Base-by-base conservation (phyloP, 345 rosid genomes). In the Xanthoceras sorbifolium region DNA sequence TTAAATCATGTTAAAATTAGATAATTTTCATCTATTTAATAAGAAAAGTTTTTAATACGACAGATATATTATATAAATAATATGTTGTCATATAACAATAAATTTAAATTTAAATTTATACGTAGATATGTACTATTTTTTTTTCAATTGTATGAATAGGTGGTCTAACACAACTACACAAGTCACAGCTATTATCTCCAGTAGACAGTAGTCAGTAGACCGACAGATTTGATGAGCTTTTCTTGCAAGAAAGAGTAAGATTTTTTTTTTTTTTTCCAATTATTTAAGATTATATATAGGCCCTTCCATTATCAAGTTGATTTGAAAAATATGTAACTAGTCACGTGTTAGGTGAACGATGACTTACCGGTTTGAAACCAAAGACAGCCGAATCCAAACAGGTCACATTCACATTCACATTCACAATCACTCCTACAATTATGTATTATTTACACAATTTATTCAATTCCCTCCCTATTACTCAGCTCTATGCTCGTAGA, bases 311-410 rank as follows among this genome's bases (percentile, higher is more conserved):
- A 46, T 46, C 52, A 46, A 46, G n/a, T 50, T 17, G n/a, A 0
- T 17, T 55, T 12, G 22, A 64, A 31, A 17, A 36, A 36, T 0
- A 62, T 2, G 7, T 3, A 23, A 23, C 36, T 40, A 15, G 61
- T 73, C 84, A 67, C 60, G 71, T 83, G 83, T 85, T 81, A 76
- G 84, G 84, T 78, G 42, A 55, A 72, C 25, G 3, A 36, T 52
- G 55, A 42, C 59, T 61, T 9, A 1, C 22, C 31, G 64, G 72
- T 72, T 77, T 76, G 75, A 76, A 66, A 84, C 4, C 0, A 5
- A 28, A 48, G 54, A 17, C 76, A 50, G 60, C n/a, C n/a, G 60
- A n/a, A 25, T 64, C 61, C 15, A 57, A 72, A 46, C 82, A 71
- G 78, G 40, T 57, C 76, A 76, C 34, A 38, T 31, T 40, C 23